Evolutionary conservation across 257 asterid genomes (phyloP).

Genomic region (Nemophila menziesii): DNA sequence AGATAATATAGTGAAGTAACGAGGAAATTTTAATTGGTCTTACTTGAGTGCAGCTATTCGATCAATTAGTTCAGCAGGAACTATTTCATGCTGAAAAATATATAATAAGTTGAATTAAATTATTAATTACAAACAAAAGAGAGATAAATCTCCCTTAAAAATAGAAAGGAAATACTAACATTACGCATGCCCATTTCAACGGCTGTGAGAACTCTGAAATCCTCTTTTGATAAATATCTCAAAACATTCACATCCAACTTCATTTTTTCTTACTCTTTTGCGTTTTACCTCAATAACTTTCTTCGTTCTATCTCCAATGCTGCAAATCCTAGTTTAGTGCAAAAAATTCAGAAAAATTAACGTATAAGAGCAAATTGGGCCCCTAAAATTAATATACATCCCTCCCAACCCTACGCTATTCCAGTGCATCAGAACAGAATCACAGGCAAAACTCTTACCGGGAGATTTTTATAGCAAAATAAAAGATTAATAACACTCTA

Average conservation of each 20-base stretch:
- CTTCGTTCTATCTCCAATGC: too few relatives aligned
- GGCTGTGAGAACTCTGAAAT: conserved; percentile 89
- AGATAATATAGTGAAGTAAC: not conserved
- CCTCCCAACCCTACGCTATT: too few relatives aligned
- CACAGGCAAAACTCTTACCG: too few relatives aligned
- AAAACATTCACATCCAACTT: conserved; percentile 74
- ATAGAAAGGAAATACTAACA: conserved; percentile 36
- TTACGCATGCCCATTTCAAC: conserved; percentile 99
- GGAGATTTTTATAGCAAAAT: too few relatives aligned
- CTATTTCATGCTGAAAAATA: conserved; percentile 71
- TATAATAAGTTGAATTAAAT: too few relatives aligned
- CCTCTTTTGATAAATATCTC: conserved; percentile 80
- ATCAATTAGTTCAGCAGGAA: conserved; percentile 65
- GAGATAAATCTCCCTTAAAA: not conserved
- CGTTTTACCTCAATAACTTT: not conserved
- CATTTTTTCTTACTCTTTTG: conserved; percentile 24
- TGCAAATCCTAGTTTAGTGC: too few relatives aligned
- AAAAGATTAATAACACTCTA: too few relatives aligned
- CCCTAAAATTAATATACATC: too few relatives aligned
- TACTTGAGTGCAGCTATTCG: conserved; percentile 81
- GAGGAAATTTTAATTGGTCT: conserved; percentile 1
- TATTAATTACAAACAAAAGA: not conserved
- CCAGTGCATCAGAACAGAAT: too few relatives aligned
- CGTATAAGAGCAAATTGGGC: too few relatives aligned
- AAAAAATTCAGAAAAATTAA: too few relatives aligned